A percentile compares a stretch with the other conserved stretches of the same genome.
These are phyloP conservation scores for Parsonsia alboflavescens DNA, from an alignment of 257 asterid genomes.

Conservation along the genomic window DNA sequence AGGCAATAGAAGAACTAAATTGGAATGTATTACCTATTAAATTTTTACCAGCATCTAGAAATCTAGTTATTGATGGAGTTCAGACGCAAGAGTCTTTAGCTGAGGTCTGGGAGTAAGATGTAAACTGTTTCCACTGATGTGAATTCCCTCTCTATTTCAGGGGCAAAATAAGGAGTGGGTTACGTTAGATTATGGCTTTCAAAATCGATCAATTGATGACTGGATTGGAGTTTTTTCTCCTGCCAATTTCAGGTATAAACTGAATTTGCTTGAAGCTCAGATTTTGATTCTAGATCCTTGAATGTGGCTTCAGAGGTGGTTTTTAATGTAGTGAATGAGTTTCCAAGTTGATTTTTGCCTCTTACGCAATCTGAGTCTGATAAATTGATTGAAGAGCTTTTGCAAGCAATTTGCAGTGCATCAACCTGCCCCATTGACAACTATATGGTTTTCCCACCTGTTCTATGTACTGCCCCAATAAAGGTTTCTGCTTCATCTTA, in stretches of 20 bases:
- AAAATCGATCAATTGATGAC: slow-evolving; percentile 63
- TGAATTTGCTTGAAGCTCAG: neutral
- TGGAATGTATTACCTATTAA: neutral
- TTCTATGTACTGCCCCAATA: slow-evolving; percentile 77
- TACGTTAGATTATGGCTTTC: slow-evolving; percentile 42
- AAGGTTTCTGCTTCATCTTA: slow-evolving; percentile 44
- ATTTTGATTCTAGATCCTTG: neutral
- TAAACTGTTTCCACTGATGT: neutral
- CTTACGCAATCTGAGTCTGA: no score
- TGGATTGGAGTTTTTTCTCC: slow-evolving; percentile 99
- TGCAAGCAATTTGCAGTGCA: slow-evolving; percentile 39
- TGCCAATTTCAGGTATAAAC: slow-evolving; percentile 69
- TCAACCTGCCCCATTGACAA: slow-evolving; percentile 65
- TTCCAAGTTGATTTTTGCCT: no score
- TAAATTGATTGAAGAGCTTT: no score
- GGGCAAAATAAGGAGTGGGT: slow-evolving; percentile 62
- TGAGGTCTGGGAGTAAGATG: no score
- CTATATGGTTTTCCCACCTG: slow-evolving; percentile 57
- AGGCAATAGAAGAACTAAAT: neutral
- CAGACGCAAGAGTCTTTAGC: neutral
- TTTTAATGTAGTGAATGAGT: no score
- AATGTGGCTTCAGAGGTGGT: no score
- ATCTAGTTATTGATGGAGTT: neutral
- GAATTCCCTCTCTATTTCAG: slow-evolving; percentile 23
- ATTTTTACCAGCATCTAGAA: no score